These are phyloP conservation scores for Leptographium wingfieldii DNA, from an alignment of 2,329 filamentous ascomycete genomes.

Conservation along the genomic window DNA sequence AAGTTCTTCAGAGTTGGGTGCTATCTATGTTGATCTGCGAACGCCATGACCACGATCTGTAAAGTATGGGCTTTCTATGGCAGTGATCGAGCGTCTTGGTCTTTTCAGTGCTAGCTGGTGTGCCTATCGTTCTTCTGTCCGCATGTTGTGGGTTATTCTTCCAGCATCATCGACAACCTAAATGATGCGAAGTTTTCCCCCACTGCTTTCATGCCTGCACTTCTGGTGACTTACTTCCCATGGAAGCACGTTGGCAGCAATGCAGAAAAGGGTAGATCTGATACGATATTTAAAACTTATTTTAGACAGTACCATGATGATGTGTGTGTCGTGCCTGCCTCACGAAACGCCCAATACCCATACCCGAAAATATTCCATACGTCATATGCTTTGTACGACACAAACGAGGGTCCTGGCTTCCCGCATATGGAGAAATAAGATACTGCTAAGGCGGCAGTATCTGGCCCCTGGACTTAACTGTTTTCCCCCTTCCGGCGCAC, in stretches of 20 bases:
- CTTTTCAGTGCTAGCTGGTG: neutral
- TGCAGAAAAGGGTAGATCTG: no score
- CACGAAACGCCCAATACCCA: neutral
- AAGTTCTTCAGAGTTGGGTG: neutral
- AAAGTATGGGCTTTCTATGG: neutral
- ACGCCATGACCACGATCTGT: neutral
- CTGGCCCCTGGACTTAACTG: neutral
- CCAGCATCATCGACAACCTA: no score
- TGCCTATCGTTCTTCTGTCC: neutral
- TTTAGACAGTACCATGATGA: no score
- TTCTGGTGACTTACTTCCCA: neutral
- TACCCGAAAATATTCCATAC: no score
- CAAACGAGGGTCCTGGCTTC: neutral
- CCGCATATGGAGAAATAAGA: neutral
- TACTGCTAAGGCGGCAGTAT: neutral
- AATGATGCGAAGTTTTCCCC: no score
- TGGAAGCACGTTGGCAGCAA: no score
- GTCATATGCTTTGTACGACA: neutral
- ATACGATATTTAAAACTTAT: no score
- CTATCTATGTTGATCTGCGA: neutral
- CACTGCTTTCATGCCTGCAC: neutral
- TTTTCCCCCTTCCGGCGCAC: neutral
- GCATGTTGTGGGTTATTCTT: neutral
- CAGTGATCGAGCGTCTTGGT: neutral
- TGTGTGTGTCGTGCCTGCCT: neutral